These are phyloP conservation scores for Fusarium coicis DNA, from an alignment of 2,329 filamentous ascomycete genomes.

Conservation along the genomic window DNA sequence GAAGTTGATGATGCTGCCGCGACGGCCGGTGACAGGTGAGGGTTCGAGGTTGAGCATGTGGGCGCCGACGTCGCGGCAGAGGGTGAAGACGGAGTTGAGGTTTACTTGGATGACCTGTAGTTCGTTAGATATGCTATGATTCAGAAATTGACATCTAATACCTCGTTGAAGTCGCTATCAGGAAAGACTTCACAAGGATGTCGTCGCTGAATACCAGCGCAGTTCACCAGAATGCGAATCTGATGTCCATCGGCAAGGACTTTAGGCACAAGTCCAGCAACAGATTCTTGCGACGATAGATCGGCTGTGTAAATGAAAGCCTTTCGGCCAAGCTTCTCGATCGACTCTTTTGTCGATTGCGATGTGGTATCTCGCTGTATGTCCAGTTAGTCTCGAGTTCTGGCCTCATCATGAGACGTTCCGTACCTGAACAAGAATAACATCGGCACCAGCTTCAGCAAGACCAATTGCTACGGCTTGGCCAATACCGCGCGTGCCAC, in stretches of 20 bases:
- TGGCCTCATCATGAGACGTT: conserved; percentile 9
- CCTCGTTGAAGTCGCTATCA: conserved; percentile 78
- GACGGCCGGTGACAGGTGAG: conserved; percentile 61
- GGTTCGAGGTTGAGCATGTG: conserved; percentile 75
- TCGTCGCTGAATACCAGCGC: conserved; percentile 85
- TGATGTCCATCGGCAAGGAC: conserved; percentile 71
- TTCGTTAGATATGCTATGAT: neutral
- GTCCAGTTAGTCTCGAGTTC: conserved; percentile 1
- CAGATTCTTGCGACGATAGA: conserved; percentile 69
- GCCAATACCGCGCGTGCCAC: conserved; percentile 68
- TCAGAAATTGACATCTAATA: conserved; percentile 34
- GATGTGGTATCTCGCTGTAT: conserved; percentile 55
- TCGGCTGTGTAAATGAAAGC: conserved; percentile 76
- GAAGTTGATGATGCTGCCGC: conserved; percentile 84
- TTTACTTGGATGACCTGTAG: conserved; percentile 83
- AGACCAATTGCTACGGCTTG: conserved; percentile 67
- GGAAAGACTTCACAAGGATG: conserved; percentile 82
- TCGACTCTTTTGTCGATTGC: conserved; percentile 66
- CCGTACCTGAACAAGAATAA: conserved; percentile 64
- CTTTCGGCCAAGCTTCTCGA: conserved; percentile 74
- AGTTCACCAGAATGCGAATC: conserved; percentile 85
- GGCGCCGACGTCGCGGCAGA: conserved; percentile 80
- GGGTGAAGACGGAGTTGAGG: conserved; percentile 81
- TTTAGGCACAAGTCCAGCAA: conserved; percentile 68
- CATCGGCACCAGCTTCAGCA: conserved; percentile 68